Evolutionary conservation across 2,329 filamentous ascomycete genomes (phyloP).

Genomic region (Calonectria leucothoes): DNA sequence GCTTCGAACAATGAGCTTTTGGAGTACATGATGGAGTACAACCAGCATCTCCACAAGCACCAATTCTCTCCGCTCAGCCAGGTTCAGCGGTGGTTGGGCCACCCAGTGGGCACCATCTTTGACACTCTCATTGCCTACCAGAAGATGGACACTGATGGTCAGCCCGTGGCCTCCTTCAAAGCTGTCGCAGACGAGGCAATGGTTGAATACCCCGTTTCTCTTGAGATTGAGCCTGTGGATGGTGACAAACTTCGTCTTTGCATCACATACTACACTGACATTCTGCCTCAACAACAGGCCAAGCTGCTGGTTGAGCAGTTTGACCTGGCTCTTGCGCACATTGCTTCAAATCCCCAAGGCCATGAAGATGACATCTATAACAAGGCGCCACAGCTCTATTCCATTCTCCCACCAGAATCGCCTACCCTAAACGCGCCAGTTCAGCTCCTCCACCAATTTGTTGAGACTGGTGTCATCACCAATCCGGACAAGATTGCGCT

Average conservation of each 20-base stretch:
- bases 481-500: slow-evolving; percentile 75
- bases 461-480: slow-evolving; percentile 70
- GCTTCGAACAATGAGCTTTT: slow-evolving; percentile 69
- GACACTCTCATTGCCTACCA: slow-evolving; percentile 91
- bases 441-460: slow-evolving; percentile 79
- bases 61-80: slow-evolving; percentile 78
- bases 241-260: slow-evolving; percentile 67
- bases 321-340: slow-evolving; percentile 71
- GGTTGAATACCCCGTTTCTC: slow-evolving; percentile 82
- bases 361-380: slow-evolving; percentile 52
- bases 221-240: slow-evolving; percentile 76
- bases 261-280: slow-evolving; percentile 72
- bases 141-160: slow-evolving; percentile 56
- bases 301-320: slow-evolving; percentile 76
- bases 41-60: slow-evolving; percentile 72
- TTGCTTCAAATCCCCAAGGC: slow-evolving; percentile 62
- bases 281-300: slow-evolving; percentile 78
- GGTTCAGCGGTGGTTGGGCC: slow-evolving; percentile 79
- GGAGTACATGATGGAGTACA: slow-evolving; percentile 72
- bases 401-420: slow-evolving; percentile 72
- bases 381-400: slow-evolving; percentile 60
- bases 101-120: slow-evolving; percentile 75
- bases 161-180: slow-evolving; percentile 62
- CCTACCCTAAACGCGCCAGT: slow-evolving; percentile 68
- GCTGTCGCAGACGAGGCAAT: slow-evolving; percentile 73